A percentile compares a stretch with the other conserved stretches of the same genome.
phyloP scores from a whole-genome alignment of 768 basidiomycete species.

The Cantharellus anzutake region DNA sequence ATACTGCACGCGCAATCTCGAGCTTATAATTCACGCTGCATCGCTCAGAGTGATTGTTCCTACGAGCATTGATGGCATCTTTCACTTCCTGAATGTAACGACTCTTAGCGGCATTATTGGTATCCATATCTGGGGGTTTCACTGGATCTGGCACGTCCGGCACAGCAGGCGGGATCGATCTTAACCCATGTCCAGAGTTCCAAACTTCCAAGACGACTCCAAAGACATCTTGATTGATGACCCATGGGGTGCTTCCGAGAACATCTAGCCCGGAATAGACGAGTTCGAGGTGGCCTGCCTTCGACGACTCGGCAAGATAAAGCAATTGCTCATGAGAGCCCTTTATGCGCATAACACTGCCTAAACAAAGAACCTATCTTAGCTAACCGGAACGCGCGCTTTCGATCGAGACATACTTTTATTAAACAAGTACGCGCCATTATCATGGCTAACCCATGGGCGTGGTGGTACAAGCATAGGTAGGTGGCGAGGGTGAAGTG shows the following conservation, averaged over 20 bases:
- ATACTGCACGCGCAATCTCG: constrained; percentile 80
- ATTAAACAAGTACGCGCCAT: constrained; percentile 73
- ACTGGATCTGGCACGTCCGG: constrained; percentile 48
- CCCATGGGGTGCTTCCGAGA: constrained; percentile 78
- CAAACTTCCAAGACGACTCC: constrained; percentile 56
- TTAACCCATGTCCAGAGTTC: constrained; percentile 68
- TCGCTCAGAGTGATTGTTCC: constrained; percentile 75
- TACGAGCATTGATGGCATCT: constrained; percentile 35
- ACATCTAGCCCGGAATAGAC: constrained; percentile 82
- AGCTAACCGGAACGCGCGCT: not conserved
- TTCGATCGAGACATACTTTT: constrained; percentile 29
- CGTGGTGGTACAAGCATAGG: constrained; percentile 89
- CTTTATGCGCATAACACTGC: constrained; percentile 78
- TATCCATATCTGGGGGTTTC: constrained; percentile 27
- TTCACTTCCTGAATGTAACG: constrained; percentile 38
- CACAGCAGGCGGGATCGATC: constrained; percentile 64
- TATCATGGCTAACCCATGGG: constrained; percentile 59
- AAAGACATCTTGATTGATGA: constrained; percentile 61
- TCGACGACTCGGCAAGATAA: constrained; percentile 59
- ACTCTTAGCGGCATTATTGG: constrained; percentile 35
- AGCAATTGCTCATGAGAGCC: constrained; percentile 67
- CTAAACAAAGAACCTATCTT: constrained; percentile 18
- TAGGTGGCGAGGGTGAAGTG: constrained; percentile 80
- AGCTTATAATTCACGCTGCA: constrained; percentile 93
- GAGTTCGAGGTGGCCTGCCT: constrained; percentile 56